Conservation (phyloP, 371 early-diverging fungal genomes). For the Syncephalastrum sp. region DNA sequence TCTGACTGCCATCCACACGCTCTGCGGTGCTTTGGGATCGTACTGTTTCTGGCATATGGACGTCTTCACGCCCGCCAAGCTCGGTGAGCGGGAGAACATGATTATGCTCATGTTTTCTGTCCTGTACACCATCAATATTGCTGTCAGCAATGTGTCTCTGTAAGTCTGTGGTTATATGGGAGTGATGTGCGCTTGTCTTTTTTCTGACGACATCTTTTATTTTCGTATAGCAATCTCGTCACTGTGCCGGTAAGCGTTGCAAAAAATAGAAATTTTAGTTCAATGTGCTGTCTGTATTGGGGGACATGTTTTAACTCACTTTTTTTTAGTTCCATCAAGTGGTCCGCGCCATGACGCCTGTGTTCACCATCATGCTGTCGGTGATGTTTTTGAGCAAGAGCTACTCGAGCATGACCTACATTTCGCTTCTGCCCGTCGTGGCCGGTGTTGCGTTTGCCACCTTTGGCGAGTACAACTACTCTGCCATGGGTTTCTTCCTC, state of each 20-base stretch:
- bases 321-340: constrained; percentile 80
- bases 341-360: constrained; percentile 84
- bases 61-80: constrained; percentile 58
- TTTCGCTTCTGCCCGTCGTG: constrained; percentile 68
- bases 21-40: constrained; percentile 69
- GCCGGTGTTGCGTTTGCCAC: constrained; percentile 85
- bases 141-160: constrained; percentile 83
- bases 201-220: constrained; percentile 4
- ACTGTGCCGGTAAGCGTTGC: constrained; percentile 41
- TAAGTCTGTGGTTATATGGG: constrained; percentile 41
- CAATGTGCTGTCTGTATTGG: background rate
- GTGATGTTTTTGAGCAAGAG: constrained; percentile 55
- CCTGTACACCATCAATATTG: constrained; percentile 89
- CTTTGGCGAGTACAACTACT: constrained; percentile 79
- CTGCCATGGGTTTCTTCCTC: constrained; percentile 71
- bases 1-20: constrained; percentile 83
- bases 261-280: background rate
- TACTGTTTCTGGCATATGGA: constrained; percentile 49
- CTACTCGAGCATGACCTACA: constrained; percentile 60
- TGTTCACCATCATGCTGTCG: constrained; percentile 75
- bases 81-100: constrained; percentile 66
- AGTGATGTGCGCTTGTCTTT: too few species aligned
- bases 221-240: constrained; percentile 34
- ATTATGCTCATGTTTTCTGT: constrained; percentile 79
- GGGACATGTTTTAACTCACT: background rate